These are phyloP conservation scores for Plasmodium blacklocki DNA, from an alignment of 169 alveolate species.

Conservation along the genomic window DNA sequence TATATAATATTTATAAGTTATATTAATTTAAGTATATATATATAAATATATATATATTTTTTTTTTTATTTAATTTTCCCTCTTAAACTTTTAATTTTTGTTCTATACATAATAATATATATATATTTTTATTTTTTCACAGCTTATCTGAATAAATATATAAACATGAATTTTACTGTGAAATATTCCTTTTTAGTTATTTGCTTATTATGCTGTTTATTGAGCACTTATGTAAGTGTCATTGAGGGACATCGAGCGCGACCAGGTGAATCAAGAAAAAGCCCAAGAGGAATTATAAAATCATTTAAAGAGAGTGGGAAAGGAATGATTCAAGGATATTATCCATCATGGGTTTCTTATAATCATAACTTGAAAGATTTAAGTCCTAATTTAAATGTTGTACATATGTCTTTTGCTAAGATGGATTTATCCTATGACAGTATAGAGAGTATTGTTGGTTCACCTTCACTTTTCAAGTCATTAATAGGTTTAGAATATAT, in stretches of 20 bases:
- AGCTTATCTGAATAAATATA: not conserved
- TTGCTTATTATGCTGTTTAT: not conserved
- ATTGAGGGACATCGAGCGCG: constrained; percentile 2
- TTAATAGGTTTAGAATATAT: constrained; percentile 20
- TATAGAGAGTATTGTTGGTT: constrained; percentile 2
- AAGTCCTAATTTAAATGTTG: constrained; percentile 1
- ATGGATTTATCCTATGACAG: constrained; percentile 6
- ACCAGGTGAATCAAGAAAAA: constrained; percentile 18
- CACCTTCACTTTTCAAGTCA: constrained; percentile 22
- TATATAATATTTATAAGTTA: too few species aligned
- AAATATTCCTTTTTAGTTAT: not conserved
- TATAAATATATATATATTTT: constrained; percentile 1
- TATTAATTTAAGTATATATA: not conserved
- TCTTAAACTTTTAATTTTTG: too few species aligned
- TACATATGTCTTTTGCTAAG: constrained; percentile 9
- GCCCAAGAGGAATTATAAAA: constrained; percentile 9
- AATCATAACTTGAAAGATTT: constrained; percentile 20
- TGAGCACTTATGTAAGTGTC: not conserved
- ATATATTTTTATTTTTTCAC: not conserved
- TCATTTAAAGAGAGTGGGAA: constrained; percentile 6
- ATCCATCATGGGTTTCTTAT: constrained; percentile 30
- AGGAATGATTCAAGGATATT: constrained; percentile 15
- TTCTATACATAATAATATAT: too few species aligned
- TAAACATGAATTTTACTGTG: constrained; percentile 7
- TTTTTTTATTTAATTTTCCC: not conserved